Conservation (phyloP, 768 basidiomycete genomes). For the Aureoboletus auriporus region DNA sequence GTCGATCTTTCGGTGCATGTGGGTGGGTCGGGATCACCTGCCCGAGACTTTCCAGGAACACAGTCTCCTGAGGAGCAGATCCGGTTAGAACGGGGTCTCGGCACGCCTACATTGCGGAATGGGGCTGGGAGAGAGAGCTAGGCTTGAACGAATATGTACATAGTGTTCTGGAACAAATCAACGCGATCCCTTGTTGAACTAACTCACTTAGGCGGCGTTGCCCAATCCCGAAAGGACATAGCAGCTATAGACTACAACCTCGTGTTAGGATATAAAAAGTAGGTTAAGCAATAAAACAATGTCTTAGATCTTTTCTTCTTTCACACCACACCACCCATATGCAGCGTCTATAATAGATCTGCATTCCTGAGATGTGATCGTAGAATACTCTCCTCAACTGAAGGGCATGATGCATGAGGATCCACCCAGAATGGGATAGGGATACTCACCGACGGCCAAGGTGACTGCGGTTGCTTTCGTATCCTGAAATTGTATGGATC, state of each 20-base stretch:
- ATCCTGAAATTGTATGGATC: conserved; percentile 45
- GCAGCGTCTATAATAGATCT: conserved; percentile 52
- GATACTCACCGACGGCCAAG: conserved; percentile 54
- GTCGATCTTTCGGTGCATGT: conserved; percentile 37
- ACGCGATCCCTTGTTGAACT: too few relatives aligned
- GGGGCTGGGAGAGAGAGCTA: conserved; percentile 31
- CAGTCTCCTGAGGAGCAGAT: conserved; percentile 42
- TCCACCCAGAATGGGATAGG: not conserved
- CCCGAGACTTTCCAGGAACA: conserved; percentile 19
- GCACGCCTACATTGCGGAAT: conserved; percentile 58
- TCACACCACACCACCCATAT: not conserved
- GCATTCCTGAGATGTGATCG: conserved; percentile 66
- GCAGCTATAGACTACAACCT: too few relatives aligned
- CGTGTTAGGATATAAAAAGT: not conserved
- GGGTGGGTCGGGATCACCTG: conserved; percentile 1
- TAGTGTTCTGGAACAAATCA: too few relatives aligned
- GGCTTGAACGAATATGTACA: not conserved
- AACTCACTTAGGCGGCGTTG: not conserved
- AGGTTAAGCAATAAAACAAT: not conserved
- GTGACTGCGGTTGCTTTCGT: conserved; percentile 72
- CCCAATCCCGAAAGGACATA: too few relatives aligned
- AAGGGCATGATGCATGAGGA: conserved; percentile 3
- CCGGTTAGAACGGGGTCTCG: conserved; percentile 57
- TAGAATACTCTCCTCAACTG: conserved; percentile 71
- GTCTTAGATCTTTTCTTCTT: not conserved